Evolutionary conservation across 208 protist species (phyloP), one percentile per base, ranked within the genome.

Genomic region (Crithidia brevicula): DNA sequence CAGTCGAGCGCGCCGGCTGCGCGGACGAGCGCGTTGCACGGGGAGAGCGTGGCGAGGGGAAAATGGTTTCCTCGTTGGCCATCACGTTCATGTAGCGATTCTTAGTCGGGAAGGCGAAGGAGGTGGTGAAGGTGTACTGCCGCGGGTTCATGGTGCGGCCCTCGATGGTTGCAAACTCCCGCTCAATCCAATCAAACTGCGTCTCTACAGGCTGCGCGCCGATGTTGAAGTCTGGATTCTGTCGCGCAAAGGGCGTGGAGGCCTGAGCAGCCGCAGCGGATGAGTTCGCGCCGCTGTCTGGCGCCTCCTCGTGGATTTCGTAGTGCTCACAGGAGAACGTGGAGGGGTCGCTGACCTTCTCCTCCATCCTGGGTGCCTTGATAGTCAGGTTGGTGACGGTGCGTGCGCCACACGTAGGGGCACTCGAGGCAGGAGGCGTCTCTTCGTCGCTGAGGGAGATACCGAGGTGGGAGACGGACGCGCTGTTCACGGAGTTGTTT

Each of bases 1-100:
- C 69, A 3, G 68, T 65, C 18, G 46, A 33, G 27, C 33, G 16
- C 8, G 40, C 9, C 23, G 11, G 15, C 9, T 9, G 22, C 23
- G 23, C 16, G 4, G 68, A 56, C 8, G 45, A 65, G 20, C 59
- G 42, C 34, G 18, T n/a, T 25, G 45, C 30, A 3, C 9, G 23
- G 31, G 72, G n/a, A 1, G 62, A 57, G 1, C n/a, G 10, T 4
- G 15, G 22, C 15, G 69, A 65, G 16, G 89, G 89, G 31, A 90
- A 95, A 38, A 96, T 62, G 15, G 83, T 92, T 16, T 79, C 51
- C 67, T 96, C 91, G 67, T 88, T 93, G 11, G 91, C 86, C 42
- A 91, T 67, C 18, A 96, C 83, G 64, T 96, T 85, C 5, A 86
- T 64, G 71, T 96, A 96, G 22, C 91, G 78, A 54, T 96, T 96